Evolutionary conservation across 768 basidiomycete genomes (phyloP).

Genomic region (Exsudoporus frostii): DNA sequence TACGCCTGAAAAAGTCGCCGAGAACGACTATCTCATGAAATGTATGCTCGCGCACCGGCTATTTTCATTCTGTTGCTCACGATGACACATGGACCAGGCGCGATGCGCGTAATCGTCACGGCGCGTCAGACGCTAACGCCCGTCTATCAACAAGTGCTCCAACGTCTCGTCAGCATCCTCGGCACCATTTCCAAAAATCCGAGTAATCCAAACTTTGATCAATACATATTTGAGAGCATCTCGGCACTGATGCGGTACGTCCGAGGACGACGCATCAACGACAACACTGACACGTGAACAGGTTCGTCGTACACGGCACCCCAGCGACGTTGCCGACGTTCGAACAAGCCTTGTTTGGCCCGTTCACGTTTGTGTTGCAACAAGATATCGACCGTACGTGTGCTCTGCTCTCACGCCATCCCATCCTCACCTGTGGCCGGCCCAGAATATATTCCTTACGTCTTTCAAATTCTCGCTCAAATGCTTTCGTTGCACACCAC

Average conservation of each 20-base stretch:
- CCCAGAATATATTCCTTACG: slow-evolving; percentile 90
- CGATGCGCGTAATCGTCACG: slow-evolving; percentile 91
- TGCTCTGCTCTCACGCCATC: neutral
- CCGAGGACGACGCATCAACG: neutral
- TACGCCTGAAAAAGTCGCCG: slow-evolving; percentile 89
- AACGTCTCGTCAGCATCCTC: slow-evolving; percentile 77
- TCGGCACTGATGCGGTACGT: slow-evolving; percentile 84
- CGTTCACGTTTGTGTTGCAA: slow-evolving; percentile 84
- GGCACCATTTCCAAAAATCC: slow-evolving; percentile 92
- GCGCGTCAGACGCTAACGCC: slow-evolving; percentile 76
- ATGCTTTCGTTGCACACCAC: slow-evolving; percentile 80
- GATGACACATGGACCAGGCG: slow-evolving; percentile 49
- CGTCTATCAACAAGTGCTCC: slow-evolving; percentile 60
- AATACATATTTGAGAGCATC: slow-evolving; percentile 95
- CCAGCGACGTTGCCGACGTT: slow-evolving; percentile 68
- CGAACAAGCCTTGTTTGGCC: slow-evolving; percentile 78
- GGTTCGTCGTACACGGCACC: slow-evolving; percentile 77
- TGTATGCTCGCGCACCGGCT: slow-evolving; percentile 47
- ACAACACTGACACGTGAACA: slow-evolving; percentile 27
- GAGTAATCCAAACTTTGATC: slow-evolving; percentile 96
- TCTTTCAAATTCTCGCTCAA: slow-evolving; percentile 94
- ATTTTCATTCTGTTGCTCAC: neutral
- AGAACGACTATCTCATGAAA: slow-evolving; percentile 98
- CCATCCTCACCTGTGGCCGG: neutral
- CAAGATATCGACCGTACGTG: slow-evolving; percentile 87